phyloP scores from a whole-genome alignment of 495 filamentous ascomycete species.

The Tirmania nivea region DNA sequence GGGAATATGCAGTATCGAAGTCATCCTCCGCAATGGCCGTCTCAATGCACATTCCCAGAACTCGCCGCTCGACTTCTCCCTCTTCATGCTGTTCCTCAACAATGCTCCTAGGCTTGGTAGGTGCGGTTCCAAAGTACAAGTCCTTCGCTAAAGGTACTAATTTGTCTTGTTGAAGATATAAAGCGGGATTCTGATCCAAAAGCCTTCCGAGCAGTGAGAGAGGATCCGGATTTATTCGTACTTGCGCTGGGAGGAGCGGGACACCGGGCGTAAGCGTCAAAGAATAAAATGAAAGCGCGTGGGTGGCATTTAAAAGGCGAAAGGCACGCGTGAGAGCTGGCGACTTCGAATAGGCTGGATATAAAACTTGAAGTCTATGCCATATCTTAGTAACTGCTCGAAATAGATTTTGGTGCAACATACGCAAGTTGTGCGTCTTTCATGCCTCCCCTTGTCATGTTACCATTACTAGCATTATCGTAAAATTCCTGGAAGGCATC shows the following conservation, averaged over 20 bases:
- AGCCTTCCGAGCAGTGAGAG: conserved; percentile 64
- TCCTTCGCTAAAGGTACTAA: conserved; percentile 57
- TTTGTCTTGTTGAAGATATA: conserved; percentile 72
- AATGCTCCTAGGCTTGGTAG: conserved; percentile 10
- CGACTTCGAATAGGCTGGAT: conserved; percentile 11
- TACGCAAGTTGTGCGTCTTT: conserved; percentile 45
- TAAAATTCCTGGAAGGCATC: conserved; percentile 37
- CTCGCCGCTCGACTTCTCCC: conserved; percentile 32
- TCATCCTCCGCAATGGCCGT: conserved; percentile 70
- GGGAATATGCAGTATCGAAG: conserved; percentile 93
- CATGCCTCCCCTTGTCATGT: conserved; percentile 43
- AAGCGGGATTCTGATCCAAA: conserved; percentile 64
- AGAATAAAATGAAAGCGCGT: conserved; percentile 69
- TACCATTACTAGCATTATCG: conserved; percentile 57
- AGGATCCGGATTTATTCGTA: conserved; percentile 71
- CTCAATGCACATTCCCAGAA: conserved; percentile 74
- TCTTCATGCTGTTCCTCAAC: conserved; percentile 8
- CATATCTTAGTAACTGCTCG: not conserved
- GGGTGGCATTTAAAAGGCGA: conserved; percentile 56
- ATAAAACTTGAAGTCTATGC: conserved; percentile 15
- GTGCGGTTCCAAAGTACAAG: conserved; percentile 25
- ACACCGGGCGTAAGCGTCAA: conserved; percentile 78
- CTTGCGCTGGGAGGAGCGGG: conserved; percentile 74
- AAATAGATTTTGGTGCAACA: conserved; percentile 2
- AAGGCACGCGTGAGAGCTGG: conserved; percentile 13